Base-by-base conservation (phyloP, 2,329 filamentous ascomycete genomes). In the Drechmeria coniospora region DNA sequence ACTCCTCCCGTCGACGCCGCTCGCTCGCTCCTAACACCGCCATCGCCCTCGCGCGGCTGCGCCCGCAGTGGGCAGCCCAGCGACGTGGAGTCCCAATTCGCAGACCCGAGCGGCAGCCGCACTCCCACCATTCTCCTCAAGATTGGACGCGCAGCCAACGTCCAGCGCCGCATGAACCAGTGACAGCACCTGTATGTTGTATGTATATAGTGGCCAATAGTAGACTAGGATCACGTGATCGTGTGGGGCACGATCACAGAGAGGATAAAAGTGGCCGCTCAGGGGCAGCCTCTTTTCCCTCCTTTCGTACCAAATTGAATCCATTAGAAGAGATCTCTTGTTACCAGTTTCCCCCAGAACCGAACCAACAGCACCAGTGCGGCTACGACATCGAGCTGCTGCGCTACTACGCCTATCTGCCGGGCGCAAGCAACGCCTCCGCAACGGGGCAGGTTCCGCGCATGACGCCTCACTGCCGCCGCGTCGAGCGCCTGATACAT, bases 401-500 rank as follows among this genome's bases (percentile, higher is more conserved):
- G 27, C 74, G 90, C 6, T 95, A 79, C 54, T 98, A 98, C 46
- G 90, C 90, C 0, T 86, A 95, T 49, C 56, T 79, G 0, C 53
- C 70, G 11, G 59, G 64, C 5, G 50, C 40, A 1, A 36, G 35
- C 21, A 30, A 40, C n/a, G 33, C 45, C 9, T 32, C 39, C 5
- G 45, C 46, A 4, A 44, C 42, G 4, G 40, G 42, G 10, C 36
- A 37, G 1, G 41, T 40, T 23, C 65, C 69, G 3, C 66, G 72
- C 19, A 92, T 84, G 54, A 79, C 92, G 14, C 81, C 81, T 3
- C 80, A 90, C 52, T 79, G 77, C 23, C 79, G 92, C 51, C 77
- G 81, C 25, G 83, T 95, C 8, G 90, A 98, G 58, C 65, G 84
- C 15, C 55, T 98, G 32, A 78, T 95, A 24, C 90, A 98, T 50